Evolutionary conservation across 2,329 filamentous ascomycete species (phyloP), one percentile per base, ranked within the genome.

Genomic region (Cryphonectria carpinicola): DNA sequence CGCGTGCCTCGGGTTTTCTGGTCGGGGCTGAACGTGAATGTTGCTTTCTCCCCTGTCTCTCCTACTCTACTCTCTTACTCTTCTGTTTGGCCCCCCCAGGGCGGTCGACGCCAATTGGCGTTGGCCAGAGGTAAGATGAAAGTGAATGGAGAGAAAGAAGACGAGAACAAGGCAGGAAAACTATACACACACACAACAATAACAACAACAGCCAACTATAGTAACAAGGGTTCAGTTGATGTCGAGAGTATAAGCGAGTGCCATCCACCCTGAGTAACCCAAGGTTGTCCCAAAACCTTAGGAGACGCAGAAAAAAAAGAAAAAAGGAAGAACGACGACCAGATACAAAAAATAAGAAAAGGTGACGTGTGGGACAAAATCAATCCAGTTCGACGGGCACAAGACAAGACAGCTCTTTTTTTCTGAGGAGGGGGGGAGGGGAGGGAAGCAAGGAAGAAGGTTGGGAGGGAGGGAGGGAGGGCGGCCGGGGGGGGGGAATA

Each of bases 221-320:
- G 11, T 10, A 49, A 22, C 46, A 64, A 64, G n/a, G 25, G 10
- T 32, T 58, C n/a, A 64, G 61, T 39, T 39, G 61, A 64, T 43
- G 61, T 64, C 37, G 25, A 28, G 61, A 64, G 37, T 64, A 25
- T 28, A 64, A 64, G 37, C 61, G 61, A 64, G 39, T 64, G 61
- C 35, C 61, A 64, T 64, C 61, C n/a, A 64, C 37, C 22, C 41
- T 39, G 10, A 41, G n/a, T 41, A 25, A 41, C 19, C 32, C 37
- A 35, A 41, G 35, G 37, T 10, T 17, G 37, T 4, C 60, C n/a
- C 17, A 35, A 60, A 39, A 25, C 19, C 60, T 39, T 49, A 7
- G 7, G 22, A 49, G 46, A 49, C 11, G 14, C 46, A 7, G 10
- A n/a, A 49, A 7, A n/a, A n/a, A 32, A 17, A 17, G 58, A 46